phyloP scores from a whole-genome alignment of 306 rosid species.

The Lotus japonicus region DNA sequence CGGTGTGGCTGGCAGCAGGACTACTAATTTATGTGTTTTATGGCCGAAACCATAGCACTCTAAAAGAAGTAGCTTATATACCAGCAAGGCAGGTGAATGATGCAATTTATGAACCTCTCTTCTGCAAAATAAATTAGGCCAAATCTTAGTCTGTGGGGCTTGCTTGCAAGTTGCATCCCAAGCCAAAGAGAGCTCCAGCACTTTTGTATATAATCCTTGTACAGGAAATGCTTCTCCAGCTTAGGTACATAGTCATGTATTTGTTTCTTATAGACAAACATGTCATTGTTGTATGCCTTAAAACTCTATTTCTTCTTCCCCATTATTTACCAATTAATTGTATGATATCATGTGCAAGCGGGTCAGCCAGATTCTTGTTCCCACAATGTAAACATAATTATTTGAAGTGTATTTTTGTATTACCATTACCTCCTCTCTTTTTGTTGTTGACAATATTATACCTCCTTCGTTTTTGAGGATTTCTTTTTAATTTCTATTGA shows the following conservation, averaged over 20 bases:
- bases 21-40: slow-evolving; percentile 51
- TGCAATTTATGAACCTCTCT: neutral
- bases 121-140: neutral
- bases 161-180: neutral
- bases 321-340: neutral
- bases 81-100: slow-evolving; percentile 46
- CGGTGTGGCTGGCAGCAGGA: slow-evolving; percentile 66
- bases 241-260: neutral
- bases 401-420: no score
- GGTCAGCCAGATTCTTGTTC: neutral
- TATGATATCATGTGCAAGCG: neutral
- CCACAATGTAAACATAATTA: slow-evolving; percentile 11
- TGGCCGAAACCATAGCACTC: slow-evolving; percentile 73
- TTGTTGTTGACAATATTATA: no score
- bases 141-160: neutral
- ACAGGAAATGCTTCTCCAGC: slow-evolving; percentile 14
- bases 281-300: neutral
- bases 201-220: neutral
- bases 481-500: no score
- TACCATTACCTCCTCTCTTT: no score
- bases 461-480: no score
- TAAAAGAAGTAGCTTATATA: slow-evolving; percentile 62
- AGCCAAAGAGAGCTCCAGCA: neutral
- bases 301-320: neutral
- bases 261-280: neutral